Percentiles rank a stretch among this genome's conserved stretches.
Evolutionary conservation across 1,139 yeast genomes (phyloP).

Genomic region (Candida sanyaensis): DNA sequence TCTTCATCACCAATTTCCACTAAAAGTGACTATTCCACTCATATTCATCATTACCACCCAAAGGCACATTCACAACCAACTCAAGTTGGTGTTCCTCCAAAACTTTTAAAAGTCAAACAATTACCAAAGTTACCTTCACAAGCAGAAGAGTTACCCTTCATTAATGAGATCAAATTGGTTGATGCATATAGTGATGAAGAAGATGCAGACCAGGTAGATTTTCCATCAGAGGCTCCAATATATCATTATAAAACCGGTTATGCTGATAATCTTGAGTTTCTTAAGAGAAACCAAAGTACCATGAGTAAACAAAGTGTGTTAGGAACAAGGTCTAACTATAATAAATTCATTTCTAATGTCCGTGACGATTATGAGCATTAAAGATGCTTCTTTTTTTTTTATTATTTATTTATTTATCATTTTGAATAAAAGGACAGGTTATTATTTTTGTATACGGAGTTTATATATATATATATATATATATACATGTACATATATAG

Average conservation of each 20-base stretch:
- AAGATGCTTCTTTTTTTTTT: not conserved
- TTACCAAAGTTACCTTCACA: conserved; percentile 18
- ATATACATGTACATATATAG: too few relatives aligned
- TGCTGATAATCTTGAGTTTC: conserved; percentile 2
- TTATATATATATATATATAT: too few relatives aligned
- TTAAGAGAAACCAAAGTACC: conserved; percentile 31
- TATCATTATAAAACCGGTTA: conserved; percentile 1
- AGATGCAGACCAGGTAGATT: not conserved
- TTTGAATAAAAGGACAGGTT: too few relatives aligned
- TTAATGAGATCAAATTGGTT: conserved; percentile 36
- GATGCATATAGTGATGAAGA: conserved; percentile 13
- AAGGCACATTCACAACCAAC: not conserved
- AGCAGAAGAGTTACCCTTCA: conserved; percentile 39
- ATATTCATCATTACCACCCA: not conserved
- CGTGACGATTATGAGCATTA: conserved; percentile 15
- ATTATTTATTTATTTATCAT: not conserved
- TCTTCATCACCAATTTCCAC: conserved; percentile 4
- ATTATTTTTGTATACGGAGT: too few relatives aligned
- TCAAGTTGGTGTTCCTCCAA: conserved; percentile 2
- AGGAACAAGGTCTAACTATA: conserved; percentile 44
- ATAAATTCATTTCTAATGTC: conserved; percentile 38
- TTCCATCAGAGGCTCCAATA: conserved; percentile 3
- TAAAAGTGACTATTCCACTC: not conserved
- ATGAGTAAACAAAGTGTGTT: conserved; percentile 38
- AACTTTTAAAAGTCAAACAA: conserved; percentile 6